Percentiles rank a stretch among this genome's conserved stretches.
These are phyloP conservation scores for Haplosporangium sp. DNA, from an alignment of 371 early-diverging fungal genomes.

Conservation along the genomic window DNA sequence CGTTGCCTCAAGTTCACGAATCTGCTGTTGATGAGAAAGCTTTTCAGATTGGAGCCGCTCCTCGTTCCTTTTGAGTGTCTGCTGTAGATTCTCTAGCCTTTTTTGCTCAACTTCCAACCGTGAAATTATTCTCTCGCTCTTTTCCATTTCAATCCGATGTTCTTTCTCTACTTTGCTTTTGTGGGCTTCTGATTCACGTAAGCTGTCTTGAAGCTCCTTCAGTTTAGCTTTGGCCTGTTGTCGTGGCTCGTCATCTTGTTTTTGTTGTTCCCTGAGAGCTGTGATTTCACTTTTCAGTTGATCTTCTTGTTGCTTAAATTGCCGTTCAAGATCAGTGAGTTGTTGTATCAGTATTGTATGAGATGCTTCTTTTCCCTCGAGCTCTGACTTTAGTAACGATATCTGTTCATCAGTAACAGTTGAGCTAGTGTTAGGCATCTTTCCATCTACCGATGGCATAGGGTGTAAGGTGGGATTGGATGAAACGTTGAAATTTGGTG, in stretches of 20 bases:
- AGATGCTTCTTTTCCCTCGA: slow-evolving; percentile 49
- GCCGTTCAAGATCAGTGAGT: slow-evolving; percentile 47
- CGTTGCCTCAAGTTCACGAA: slow-evolving; percentile 27
- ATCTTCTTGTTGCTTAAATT: slow-evolving; percentile 55
- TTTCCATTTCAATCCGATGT: slow-evolving; percentile 48
- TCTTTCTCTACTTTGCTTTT: slow-evolving; percentile 57
- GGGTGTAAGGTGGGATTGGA: slow-evolving; percentile 5
- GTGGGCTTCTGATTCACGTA: slow-evolving; percentile 42
- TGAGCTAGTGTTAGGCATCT: not conserved
- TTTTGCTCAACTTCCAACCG: slow-evolving; percentile 36
- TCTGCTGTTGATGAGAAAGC: slow-evolving; percentile 28
- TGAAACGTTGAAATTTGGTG: not conserved
- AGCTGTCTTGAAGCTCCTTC: slow-evolving; percentile 60
- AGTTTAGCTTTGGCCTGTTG: slow-evolving; percentile 56
- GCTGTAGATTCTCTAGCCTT: slow-evolving; percentile 38
- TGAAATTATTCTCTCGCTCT: slow-evolving; percentile 34
- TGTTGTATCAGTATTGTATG: slow-evolving; percentile 46
- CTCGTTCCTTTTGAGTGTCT: slow-evolving; percentile 29
- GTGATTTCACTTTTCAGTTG: slow-evolving; percentile 48
- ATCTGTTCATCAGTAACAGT: slow-evolving; percentile 39
- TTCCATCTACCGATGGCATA: slow-evolving; percentile 4
- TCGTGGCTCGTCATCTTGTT: slow-evolving; percentile 57
- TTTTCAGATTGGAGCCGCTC: slow-evolving; percentile 31
- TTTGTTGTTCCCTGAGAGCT: slow-evolving; percentile 54
- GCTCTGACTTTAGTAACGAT: slow-evolving; percentile 23